Percentiles rank a stretch among this genome's conserved stretches.
Evolutionary conservation across 164 flowering plant species (phyloP).

Genomic region (Umbellularia californica): DNA sequence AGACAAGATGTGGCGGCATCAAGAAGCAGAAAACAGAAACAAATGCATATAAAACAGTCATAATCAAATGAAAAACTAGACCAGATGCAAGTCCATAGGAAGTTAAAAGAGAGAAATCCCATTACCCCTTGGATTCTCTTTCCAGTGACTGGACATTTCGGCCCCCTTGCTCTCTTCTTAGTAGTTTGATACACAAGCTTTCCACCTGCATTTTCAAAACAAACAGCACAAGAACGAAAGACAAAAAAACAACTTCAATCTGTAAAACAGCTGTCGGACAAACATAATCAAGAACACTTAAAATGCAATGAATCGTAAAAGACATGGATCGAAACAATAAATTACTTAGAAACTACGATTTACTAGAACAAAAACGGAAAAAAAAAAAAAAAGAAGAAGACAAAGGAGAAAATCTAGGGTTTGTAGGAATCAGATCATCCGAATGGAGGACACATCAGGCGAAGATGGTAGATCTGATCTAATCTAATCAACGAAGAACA

Average conservation of each 20-base stretch:
- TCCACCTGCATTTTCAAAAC: slow-evolving; percentile 29
- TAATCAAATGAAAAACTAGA: background rate
- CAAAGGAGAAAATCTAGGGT: background rate
- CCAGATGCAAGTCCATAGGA: background rate
- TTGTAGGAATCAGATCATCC: background rate
- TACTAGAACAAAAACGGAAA: background rate
- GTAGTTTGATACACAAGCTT: slow-evolving; percentile 41
- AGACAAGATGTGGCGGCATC: too few relatives aligned
- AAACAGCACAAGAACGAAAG: background rate
- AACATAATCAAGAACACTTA: background rate
- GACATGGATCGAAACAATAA: too few relatives aligned
- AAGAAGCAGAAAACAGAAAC: too few relatives aligned
- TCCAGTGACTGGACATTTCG: slow-evolving; percentile 60
- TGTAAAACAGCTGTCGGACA: background rate
- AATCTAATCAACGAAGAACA: too few relatives aligned
- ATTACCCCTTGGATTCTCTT: slow-evolving; percentile 61
- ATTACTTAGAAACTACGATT: too few relatives aligned
- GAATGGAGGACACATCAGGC: too few relatives aligned
- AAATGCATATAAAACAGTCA: background rate
- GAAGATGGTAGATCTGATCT: too few relatives aligned
- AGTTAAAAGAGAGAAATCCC: slow-evolving; percentile 11
- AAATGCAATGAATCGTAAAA: background rate
- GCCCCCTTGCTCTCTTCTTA: slow-evolving; percentile 57
- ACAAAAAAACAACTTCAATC: background rate
- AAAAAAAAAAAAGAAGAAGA: background rate